Evolutionary conservation across 2,329 filamentous ascomycete genomes (phyloP), one percentile per base, ranked within the genome.

Genomic region (Cytospora piceae): DNA sequence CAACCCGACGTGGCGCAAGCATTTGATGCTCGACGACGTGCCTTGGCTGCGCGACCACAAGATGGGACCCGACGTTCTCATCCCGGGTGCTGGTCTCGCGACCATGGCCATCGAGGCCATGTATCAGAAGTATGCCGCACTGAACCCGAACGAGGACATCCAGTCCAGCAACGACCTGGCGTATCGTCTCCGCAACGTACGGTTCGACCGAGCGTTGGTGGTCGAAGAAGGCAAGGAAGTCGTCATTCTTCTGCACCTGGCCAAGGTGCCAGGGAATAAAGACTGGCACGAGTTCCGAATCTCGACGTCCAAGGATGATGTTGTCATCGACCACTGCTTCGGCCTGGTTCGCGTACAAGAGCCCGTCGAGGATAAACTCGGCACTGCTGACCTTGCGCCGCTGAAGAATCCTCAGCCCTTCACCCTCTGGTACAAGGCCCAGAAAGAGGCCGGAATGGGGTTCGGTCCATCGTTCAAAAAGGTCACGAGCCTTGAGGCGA

Each of bases 21-120:
- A 12, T 6, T 37, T 62, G 5, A 17, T 17, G 2, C 27, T 62
- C 4, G 15, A 17, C 4, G 60, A 62, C n/a, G 51, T 56, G 9
- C 52, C 52, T 1, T 62, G 60, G 66, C 75, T 82, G 2, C 71
- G 74, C 17, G 80, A 83, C 67, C 82, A 83, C 72, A 69, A 70
- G 34, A 77, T 83, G 73, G 79, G 81, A 24, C 75, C 74, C 59
- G 73, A 81, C 29, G 75, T 78, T 39, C 71, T 83, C 59, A 76
- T 80, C 39, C 78, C 81, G 37, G 80, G 73, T 2, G 72, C 76
- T 4, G 80, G 76, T 2, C 73, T 71, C 22, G 70, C 76, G 0
- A 71, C 77, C 1, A 75, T 81, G 71, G 74, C 70, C 0, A 4
- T 74, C 0, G 74, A 75, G 60, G 74, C 73, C 7, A 51, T 74